These are phyloP conservation scores for Nelumbo lutea DNA, from an alignment of 164 flowering plant genomes.

Conservation along the genomic window DNA sequence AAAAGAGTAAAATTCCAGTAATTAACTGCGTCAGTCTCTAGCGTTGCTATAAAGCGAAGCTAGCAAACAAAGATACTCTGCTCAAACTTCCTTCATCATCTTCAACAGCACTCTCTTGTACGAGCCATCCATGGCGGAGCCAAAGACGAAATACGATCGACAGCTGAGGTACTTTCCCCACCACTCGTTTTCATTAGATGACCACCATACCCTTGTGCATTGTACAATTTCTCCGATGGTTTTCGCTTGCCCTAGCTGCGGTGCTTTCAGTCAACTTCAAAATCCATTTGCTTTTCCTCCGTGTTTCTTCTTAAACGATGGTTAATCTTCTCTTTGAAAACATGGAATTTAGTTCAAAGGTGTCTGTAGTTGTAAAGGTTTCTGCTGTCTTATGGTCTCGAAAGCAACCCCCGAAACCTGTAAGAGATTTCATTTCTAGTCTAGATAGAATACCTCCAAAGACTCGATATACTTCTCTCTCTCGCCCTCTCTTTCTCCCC, in stretches of 20 bases:
- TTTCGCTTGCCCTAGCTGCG: not conserved
- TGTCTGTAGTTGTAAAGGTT: not conserved
- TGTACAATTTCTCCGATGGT: not conserved
- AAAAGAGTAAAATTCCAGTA: no score
- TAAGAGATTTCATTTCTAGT: not conserved
- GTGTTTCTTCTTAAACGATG: not conserved
- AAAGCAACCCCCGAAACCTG: not conserved
- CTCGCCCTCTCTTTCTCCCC: no score
- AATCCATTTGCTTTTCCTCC: not conserved
- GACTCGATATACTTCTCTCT: no score
- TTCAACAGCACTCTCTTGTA: no score
- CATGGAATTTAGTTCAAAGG: not conserved
- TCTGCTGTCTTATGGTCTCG: not conserved
- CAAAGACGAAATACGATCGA: constrained; percentile 91
- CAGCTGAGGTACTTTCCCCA: constrained; percentile 65
- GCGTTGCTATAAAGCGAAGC: no score
- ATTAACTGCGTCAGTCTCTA: no score
- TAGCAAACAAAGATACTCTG: no score
- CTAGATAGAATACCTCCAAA: not conserved
- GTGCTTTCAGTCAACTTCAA: not conserved
- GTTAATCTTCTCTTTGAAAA: not conserved
- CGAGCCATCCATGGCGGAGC: constrained; percentile 57
- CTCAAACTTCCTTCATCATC: no score
- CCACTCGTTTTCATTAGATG: not conserved
- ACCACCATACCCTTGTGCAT: not conserved